A percentile compares a stretch with the other conserved stretches of the same genome.
Conservation (phyloP, 768 basidiomycete genomes). For the Ramaria rubella region DNA sequence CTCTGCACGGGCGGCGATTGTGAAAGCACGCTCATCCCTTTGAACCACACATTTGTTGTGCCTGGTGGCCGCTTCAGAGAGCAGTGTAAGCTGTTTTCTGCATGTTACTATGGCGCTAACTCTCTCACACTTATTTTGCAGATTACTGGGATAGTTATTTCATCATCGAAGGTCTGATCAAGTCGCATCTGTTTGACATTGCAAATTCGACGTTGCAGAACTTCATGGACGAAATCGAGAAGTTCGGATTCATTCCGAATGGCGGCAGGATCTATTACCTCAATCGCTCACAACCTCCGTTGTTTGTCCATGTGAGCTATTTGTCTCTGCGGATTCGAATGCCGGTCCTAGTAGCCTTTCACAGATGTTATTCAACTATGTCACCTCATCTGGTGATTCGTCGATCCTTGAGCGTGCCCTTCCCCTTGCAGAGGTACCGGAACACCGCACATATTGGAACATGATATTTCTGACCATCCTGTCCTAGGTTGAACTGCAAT, state of each 20-base stretch:
- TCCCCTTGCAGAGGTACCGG: conserved; percentile 80
- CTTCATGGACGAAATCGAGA: conserved; percentile 89
- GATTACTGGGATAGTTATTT: conserved; percentile 72
- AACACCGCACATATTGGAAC: no score
- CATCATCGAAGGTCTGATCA: conserved; percentile 82
- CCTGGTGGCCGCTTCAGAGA: conserved; percentile 85
- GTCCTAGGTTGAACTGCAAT: conserved; percentile 64
- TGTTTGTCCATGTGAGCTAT: conserved; percentile 66
- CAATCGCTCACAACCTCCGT: conserved; percentile 86
- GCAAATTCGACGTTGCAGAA: conserved; percentile 79
- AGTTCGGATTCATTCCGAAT: conserved; percentile 88
- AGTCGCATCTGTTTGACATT: conserved; percentile 66
- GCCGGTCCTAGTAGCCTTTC: neutral
- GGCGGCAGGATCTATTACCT: conserved; percentile 91
- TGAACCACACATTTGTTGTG: conserved; percentile 88
- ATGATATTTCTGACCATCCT: conserved; percentile 12
- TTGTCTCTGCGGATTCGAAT: neutral
- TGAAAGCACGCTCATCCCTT: conserved; percentile 79
- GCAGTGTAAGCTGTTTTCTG: conserved; percentile 49
- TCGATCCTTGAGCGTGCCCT: conserved; percentile 72
- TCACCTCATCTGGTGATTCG: conserved; percentile 62
- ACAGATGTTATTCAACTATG: conserved; percentile 87
- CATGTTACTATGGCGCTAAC: neutral
- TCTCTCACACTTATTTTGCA: conserved; percentile 13
- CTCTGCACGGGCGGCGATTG: conserved; percentile 59